Base-by-base conservation (phyloP, 2,329 filamentous ascomycete genomes). In the Uncinocarpus reesii region DNA sequence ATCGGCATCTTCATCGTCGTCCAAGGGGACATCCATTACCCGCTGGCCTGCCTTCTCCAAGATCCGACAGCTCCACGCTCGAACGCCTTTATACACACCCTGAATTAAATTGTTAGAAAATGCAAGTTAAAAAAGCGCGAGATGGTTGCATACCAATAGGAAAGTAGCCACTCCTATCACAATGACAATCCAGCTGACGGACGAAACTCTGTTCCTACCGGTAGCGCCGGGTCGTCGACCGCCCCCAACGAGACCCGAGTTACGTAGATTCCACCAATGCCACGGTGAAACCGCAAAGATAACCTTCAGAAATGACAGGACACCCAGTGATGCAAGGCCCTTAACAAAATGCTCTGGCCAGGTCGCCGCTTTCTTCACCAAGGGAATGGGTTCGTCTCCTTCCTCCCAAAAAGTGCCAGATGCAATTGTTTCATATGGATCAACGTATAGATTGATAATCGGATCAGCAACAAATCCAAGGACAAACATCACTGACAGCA, bases 381-480 rank as follows among this genome's bases (percentile, higher is more conserved):
- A 52, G 21, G 58, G 50, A 23, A 60, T 56, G 6, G 61, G 54
- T n/a, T 66, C 67, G 40, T 52, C 57, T 29, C 56, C 59, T 35
- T 66, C 58, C 42, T 73, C 68, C 57, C 57, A 67, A 52, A 56
- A 64, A 40, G 63, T 60, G 3, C n/a, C 29, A 28, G 37, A 42
- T 61, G 65, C 69, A 18, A 83, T 71, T 8, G 78, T 79, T 43
- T 80, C 79, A 48, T 80, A 67, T 0, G 88, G 88, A 60, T 95
- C 87, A 47, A 90, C 69, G 71, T 90, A 95, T 23, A 95, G 70
- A 57, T 88, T 86, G 64, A 96, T 83, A 52, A 96, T 86, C 1
- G 89, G 89, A 65, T 96, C 89, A 51, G 89, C 90, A 55, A 96
- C 69, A 59, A 95, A 96, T 35, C 92, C 92, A 48, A 96, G 78